Evolutionary conservation across 192 early-diverging fungal genomes (phyloP).

Genomic region (Entomortierella chlamydospora): DNA sequence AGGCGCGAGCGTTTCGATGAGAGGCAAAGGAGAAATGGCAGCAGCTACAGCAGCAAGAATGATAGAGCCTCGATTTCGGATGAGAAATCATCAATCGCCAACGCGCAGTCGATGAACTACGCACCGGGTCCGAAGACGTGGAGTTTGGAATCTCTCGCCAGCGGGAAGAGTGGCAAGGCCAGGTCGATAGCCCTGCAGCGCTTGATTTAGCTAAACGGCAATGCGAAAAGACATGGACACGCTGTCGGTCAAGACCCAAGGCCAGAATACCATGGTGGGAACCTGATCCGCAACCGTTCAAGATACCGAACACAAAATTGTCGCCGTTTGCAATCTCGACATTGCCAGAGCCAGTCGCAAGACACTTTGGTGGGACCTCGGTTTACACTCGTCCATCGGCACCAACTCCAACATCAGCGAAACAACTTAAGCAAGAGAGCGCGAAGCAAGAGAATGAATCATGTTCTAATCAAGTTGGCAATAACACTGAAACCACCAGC

Average conservation of each 20-base stretch:
- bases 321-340: slow-evolving; percentile 47
- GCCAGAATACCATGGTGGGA: slow-evolving; percentile 47
- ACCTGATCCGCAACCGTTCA: slow-evolving; percentile 39
- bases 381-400: slow-evolving; percentile 9
- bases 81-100: too few relatives aligned
- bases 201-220: not conserved
- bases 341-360: slow-evolving; percentile 31
- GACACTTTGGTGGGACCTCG: slow-evolving; percentile 23
- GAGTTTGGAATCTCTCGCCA: not conserved
- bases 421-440: not conserved
- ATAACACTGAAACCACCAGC: not conserved
- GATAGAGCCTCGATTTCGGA: too few relatives aligned
- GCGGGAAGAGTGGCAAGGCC: not conserved
- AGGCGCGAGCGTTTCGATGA: not conserved
- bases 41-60: too few relatives aligned
- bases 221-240: not conserved
- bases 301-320: slow-evolving; percentile 35
- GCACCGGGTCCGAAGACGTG: not conserved
- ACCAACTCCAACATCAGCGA: not conserved
- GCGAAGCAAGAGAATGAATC: not conserved
- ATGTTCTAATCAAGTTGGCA: not conserved
- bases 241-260: not conserved
- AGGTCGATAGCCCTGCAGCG: not conserved
- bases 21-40: not conserved
- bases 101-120: too few relatives aligned